Evolutionary conservation across 768 basidiomycete species (phyloP), one percentile per base, ranked within the genome.

Genomic region (Trametes maxima): DNA sequence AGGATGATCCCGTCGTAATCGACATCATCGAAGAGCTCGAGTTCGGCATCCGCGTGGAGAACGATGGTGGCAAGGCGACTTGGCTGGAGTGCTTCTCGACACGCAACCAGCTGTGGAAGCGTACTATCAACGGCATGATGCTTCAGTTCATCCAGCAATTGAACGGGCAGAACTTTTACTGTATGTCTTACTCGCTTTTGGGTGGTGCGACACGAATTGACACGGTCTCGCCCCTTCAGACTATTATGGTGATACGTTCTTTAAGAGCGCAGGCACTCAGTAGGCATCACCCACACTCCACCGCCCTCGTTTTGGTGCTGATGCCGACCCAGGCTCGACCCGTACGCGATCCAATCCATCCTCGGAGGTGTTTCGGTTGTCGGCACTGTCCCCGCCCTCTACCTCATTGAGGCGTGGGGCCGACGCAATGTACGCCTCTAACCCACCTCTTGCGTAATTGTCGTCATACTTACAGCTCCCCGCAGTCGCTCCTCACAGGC

Each of bases 121-220:
- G 90, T 55, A 92, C 89, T 14, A 70, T 78, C 36, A 91, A 90
- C 61, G 89, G 90, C n/a, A 89, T 90, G 85, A 89, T 90, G 85
- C 72, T 90, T 45, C 89, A 90, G 65, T 90, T 91, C 68, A 84
- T 92, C 54, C 89, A 92, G 65, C 89, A 92, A 65, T 73, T 92
- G 33, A 89, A 91, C 59, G 89, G 89, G 14, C 89, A 92, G 72
- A 91, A 89, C 70, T 90, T 90, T 74, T 89, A 88, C 72, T 89
- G 88, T 88, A 63, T 63, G 83, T 72, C 7, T 2, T 6, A 19
- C 33, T n/a, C 24, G 7, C 12, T 46, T 17, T 7, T 5, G 6
- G 42, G 21, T 39, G 14, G 10, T 2, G 47, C 33, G 51, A 2
- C 24, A 25, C 7, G 12, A 72, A 71, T 49, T 19, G 21, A 24